A percentile compares a stretch with the other conserved stretches of the same genome.
These are phyloP conservation scores for Brassica hybrid DNA, from an alignment of 441 rosid genomes.

Conservation along the genomic window DNA sequence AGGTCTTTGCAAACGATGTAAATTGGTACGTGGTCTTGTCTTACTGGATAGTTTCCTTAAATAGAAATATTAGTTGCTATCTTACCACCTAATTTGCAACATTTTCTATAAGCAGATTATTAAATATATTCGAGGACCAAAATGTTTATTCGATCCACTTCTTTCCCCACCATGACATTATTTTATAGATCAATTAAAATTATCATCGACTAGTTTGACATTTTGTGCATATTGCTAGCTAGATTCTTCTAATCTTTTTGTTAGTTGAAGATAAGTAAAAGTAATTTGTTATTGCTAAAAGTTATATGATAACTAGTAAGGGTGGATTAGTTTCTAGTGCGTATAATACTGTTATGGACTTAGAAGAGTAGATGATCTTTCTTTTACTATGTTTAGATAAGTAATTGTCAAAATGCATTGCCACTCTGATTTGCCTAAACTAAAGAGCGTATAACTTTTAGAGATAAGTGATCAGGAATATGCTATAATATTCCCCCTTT, in stretches of 20 bases:
- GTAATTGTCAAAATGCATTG: slow-evolving; percentile 10
- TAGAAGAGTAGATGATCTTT: slow-evolving; percentile 4
- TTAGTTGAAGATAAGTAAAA: background rate
- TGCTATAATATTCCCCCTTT: slow-evolving; percentile 10
- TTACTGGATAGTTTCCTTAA: slow-evolving; percentile 26
- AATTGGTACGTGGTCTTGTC: slow-evolving; percentile 14
- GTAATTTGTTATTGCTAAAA: background rate
- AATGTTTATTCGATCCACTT: background rate
- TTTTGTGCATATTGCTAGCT: no score
- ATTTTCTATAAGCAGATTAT: slow-evolving; percentile 28
- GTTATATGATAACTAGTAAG: background rate
- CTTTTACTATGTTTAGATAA: slow-evolving; percentile 11
- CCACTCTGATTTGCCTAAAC: slow-evolving; percentile 22
- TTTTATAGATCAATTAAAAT: background rate
- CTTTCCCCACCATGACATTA: slow-evolving; percentile 5
- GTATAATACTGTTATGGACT: background rate
- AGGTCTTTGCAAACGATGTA: slow-evolving; percentile 1
- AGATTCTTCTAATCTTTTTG: background rate
- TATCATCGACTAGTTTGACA: no score
- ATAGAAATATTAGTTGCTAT: slow-evolving; percentile 43
- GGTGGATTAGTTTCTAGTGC: background rate
- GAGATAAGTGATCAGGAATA: slow-evolving; percentile 12
- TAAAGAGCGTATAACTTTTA: background rate
- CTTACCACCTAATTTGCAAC: slow-evolving; percentile 43
- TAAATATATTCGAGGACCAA: slow-evolving; percentile 1